Percentiles rank a stretch among this genome's conserved stretches.
phyloP scores from a whole-genome alignment of 192 early-diverging fungal genomes.

The Linnemannia zychae region DNA sequence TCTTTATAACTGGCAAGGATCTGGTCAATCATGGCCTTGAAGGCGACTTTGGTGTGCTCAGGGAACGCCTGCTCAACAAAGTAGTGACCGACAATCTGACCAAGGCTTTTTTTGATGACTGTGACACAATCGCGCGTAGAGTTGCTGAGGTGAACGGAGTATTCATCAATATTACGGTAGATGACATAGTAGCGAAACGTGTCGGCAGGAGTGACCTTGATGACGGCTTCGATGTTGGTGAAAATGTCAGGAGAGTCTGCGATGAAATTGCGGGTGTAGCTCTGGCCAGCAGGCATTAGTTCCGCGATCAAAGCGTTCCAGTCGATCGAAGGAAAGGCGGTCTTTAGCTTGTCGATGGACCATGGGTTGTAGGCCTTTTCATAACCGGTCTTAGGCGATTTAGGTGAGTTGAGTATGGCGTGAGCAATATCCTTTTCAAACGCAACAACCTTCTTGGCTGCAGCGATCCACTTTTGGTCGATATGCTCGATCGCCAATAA shows the following conservation, averaged over 20 bases:
- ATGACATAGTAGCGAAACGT: conserved; percentile 19
- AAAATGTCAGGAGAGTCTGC: conserved; percentile 32
- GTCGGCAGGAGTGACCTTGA: conserved; percentile 65
- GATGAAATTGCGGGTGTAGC: conserved; percentile 29
- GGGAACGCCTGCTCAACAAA: conserved; percentile 39
- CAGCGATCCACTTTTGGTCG: conserved; percentile 14
- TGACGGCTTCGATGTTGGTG: conserved; percentile 31
- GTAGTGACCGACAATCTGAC: conserved; percentile 37
- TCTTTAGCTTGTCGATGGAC: conserved; percentile 26
- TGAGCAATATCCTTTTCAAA: conserved; percentile 69
- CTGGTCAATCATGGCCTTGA: conserved; percentile 43
- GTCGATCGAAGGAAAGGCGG: conserved; percentile 24
- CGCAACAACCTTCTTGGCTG: conserved; percentile 57
- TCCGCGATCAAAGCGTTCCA: conserved; percentile 41
- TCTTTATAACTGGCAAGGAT: conserved; percentile 53
- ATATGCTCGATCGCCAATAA: not conserved
- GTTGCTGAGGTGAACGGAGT: too few species aligned
- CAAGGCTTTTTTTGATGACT: conserved; percentile 28
- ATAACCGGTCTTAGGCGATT: too few species aligned
- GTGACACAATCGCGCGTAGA: conserved; percentile 13
- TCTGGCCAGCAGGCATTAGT: not conserved
- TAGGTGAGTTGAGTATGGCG: conserved; percentile 14
- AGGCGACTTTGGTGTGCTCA: not conserved
- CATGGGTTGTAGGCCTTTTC: not conserved
- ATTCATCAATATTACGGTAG: too few species aligned